A percentile compares a stretch with the other conserved stretches of the same genome.
Evolutionary conservation across 2,329 filamentous ascomycete genomes (phyloP).

Genomic region (Scytalidium sp.): DNA sequence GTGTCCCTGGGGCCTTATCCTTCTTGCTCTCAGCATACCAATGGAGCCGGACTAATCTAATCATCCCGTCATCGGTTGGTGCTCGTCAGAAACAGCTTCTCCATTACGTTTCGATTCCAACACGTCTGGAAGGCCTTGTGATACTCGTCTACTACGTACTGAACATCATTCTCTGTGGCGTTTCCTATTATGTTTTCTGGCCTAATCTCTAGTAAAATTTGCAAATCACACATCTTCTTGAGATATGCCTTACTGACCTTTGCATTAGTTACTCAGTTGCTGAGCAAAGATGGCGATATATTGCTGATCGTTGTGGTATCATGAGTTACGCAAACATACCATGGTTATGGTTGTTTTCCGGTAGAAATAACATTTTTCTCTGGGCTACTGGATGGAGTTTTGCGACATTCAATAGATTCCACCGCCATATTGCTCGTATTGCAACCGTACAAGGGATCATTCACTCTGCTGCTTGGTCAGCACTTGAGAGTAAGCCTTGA

Average conservation of each 20-base stretch:
- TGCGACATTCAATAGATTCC: conserved; percentile 63
- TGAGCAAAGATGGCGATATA: conserved; percentile 45
- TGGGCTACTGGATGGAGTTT: conserved; percentile 70
- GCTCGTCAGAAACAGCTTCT: conserved; percentile 1
- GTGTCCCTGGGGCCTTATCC: not conserved
- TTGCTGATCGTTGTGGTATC: conserved; percentile 61
- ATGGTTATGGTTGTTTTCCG: conserved; percentile 62
- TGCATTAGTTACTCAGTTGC: conserved; percentile 30
- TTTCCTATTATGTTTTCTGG: conserved; percentile 34
- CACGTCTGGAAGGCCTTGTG: conserved; percentile 37
- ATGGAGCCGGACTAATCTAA: conserved; percentile 3
- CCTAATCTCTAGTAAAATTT: conserved; percentile 4
- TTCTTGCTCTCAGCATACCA: not conserved
- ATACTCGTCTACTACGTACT: conserved; percentile 34
- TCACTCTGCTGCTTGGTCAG: conserved; percentile 53
- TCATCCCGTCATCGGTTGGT: conserved; percentile 2
- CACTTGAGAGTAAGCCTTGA: no score
- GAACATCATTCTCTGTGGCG: conserved; percentile 33
- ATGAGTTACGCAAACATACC: conserved; percentile 62
- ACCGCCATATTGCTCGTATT: conserved; percentile 63
- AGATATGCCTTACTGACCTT: not conserved
- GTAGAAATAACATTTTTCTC: conserved; percentile 63
- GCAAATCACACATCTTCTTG: not conserved
- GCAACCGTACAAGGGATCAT: conserved; percentile 59
- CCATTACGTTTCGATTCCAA: conserved; percentile 29